Evolutionary conservation across 441 rosid genomes (phyloP), one percentile per base, ranked within the genome.

Genomic region (Bocquillonia castaneifolia): DNA sequence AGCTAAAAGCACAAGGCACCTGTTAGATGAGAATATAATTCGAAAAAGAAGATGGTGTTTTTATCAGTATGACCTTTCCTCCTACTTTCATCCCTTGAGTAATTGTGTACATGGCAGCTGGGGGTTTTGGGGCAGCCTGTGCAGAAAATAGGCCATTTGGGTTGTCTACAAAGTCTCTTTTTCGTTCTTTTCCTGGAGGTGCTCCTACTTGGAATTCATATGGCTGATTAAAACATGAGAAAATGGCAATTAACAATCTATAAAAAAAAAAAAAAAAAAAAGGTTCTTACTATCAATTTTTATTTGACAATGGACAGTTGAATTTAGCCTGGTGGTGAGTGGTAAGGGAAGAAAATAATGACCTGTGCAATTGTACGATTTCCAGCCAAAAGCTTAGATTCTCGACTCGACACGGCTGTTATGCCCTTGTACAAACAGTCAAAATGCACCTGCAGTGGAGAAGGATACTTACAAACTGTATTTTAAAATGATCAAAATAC

Each of bases 111-210:
- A 91, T 80, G 5, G 96, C 96, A 6, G 88, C 82, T 20, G 97
- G 99, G 5, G 97, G 99, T 69, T 93, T 93, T 31, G 99, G 97
- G 34, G 99, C 77, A 68, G 98, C 98, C 65, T 92, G 98, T 40
- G 93, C 96, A 28, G 97, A 93, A 79, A 93, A 93, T 50, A 91
- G 79, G 68, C 95, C 97, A 67, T 93, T 93, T 72, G 97, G 97
- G 68, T 82, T 91, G 69, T 91, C 99, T 26, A 89, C 97, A 28
- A 76, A 89, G 7, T 89, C 96, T 23, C 95, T 80, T 72, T 88
- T 93, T 76, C 93, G 70, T 74, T 93, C 96, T 48, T 91, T 93
- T 10, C 97, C 96, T 0, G 97, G 96, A 17, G 84, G 68, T 47
- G 92, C 80, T 70, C 97, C 97, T 9, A 91, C 92, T 82, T 82